These are phyloP conservation scores for Pharus latifolius DNA, from an alignment of 176 grass and related monocot species.

Conservation along the genomic window DNA sequence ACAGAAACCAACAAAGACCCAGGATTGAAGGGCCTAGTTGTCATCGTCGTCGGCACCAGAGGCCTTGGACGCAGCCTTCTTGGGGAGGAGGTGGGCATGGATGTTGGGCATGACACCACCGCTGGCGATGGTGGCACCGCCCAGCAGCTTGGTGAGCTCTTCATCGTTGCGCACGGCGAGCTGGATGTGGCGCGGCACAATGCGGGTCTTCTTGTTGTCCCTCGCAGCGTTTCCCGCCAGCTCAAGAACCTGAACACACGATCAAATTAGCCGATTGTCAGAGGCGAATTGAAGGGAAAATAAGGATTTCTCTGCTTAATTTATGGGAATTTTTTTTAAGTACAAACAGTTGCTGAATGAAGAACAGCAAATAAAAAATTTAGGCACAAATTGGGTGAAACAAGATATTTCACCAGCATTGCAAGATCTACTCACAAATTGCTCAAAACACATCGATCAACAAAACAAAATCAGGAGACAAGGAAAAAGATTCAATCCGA, in stretches of 20 bases:
- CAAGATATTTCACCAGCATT: too few species aligned
- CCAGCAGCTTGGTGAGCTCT: conserved; percentile 69
- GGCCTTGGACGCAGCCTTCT: conserved; percentile 53
- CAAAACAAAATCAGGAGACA: too few species aligned
- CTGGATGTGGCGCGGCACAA: conserved; percentile 88
- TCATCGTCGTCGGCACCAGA: conserved; percentile 33
- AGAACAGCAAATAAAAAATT: too few species aligned
- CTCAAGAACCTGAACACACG: conserved; percentile 58
- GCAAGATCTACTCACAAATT: too few species aligned
- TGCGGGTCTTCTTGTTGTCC: conserved; percentile 91
- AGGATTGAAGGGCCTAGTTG: not conserved
- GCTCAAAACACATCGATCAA: too few species aligned
- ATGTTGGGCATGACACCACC: conserved; percentile 95
- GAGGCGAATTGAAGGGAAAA: too few species aligned
- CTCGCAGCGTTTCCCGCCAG: conserved; percentile 69
- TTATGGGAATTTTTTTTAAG: too few species aligned
- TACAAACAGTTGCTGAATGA: too few species aligned
- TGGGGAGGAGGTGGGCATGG: conserved; percentile 85
- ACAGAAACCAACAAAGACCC: not conserved
- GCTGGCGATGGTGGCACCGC: conserved; percentile 75
- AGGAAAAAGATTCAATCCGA: too few species aligned
- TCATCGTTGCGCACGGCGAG: conserved; percentile 68
- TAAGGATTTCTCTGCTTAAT: too few species aligned
- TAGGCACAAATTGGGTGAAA: not conserved
- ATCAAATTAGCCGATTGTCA: too few species aligned